Base-by-base conservation (phyloP, 345 rosid species). In the Lenwebbia sp. region DNA sequence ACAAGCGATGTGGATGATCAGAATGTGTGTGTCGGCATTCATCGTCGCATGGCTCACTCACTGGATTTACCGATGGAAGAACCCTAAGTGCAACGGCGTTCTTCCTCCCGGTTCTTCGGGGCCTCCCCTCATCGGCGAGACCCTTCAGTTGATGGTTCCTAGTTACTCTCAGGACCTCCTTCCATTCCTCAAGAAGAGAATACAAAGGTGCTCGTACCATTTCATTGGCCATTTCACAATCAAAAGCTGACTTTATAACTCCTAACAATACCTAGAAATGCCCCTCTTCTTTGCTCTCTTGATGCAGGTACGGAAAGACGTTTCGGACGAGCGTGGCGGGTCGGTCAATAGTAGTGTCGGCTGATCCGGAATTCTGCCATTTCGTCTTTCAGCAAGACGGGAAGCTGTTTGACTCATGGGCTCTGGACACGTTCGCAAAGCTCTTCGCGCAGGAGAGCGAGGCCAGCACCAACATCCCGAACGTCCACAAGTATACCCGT, bases 41-140 rank as follows among this genome's bases (percentile, higher is more conserved):
- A 19, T 84, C 9, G 37, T 89, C 33, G 56, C 54, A 0, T 28
- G n/a, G 74, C 15, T 84, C 33, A 84, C 83, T 5, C 28, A n/a
- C 70, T 90, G 90, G 86, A n/a, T 54, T 21, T 84, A 76, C 76
- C 75, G 65, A 56, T 88, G 92, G 90, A 89, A 85, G 86, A 90
- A 90, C 53, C 87, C 89, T 5, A 83, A 49, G 40, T 84, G 84
- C 85, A 58, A 44, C 2, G 90, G 89, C 5, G 74, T 30, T 13
- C 90, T 90, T 58, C 92, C 91, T 85, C 91, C 91, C 0, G 90
- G 91, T 33, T 89, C 91, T 4, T 75, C 84, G 13, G 90, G 91
- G n/a, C 83, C 88, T 28, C 92, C 91, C 40, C 75, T 89, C 74
- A 84, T 89, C 30, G 92, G 92, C 3, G 91, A 90, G 85, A 85